Conservation (phyloP, 768 basidiomycete species). For the Psilocybe tampanensis region DNA sequence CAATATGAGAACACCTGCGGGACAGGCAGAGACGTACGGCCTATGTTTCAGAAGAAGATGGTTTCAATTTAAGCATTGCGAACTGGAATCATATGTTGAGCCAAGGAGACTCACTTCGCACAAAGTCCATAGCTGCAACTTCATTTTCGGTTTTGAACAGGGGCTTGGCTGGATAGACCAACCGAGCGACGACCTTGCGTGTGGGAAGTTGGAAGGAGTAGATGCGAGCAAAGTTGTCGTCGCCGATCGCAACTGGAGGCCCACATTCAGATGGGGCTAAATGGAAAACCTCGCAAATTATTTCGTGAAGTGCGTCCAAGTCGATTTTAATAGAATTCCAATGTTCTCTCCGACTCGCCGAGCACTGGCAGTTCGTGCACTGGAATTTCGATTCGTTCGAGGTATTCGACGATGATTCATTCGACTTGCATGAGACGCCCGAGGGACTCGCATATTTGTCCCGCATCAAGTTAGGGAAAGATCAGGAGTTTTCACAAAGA, state of each 20-base stretch:
- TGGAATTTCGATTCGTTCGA: too few relatives aligned
- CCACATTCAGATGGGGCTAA: not conserved
- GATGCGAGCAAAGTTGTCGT: not conserved
- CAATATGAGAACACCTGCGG: constrained; percentile 15
- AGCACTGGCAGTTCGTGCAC: too few relatives aligned
- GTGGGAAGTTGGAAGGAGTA: not conserved
- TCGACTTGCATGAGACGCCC: too few relatives aligned
- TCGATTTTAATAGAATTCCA: not conserved
- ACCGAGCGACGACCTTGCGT: not conserved
- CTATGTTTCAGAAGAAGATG: not conserved
- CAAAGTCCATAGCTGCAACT: constrained; percentile 22
- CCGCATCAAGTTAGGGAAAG: too few relatives aligned
- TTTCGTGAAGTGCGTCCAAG: not conserved
- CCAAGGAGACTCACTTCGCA: constrained; percentile 18
- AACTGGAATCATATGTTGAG: not conserved
- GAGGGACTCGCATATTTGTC: too few relatives aligned
- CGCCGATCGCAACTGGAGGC: not conserved
- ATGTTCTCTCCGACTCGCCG: not conserved
- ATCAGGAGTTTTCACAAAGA: too few relatives aligned
- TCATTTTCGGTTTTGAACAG: constrained; percentile 23
- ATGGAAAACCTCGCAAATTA: not conserved
- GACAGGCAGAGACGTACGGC: constrained; percentile 8
- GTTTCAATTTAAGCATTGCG: not conserved
- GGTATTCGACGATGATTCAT: too few relatives aligned
- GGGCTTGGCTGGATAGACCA: not conserved